Conservation (phyloP, 306 rosid species). For the Vigna angularis region DNA sequence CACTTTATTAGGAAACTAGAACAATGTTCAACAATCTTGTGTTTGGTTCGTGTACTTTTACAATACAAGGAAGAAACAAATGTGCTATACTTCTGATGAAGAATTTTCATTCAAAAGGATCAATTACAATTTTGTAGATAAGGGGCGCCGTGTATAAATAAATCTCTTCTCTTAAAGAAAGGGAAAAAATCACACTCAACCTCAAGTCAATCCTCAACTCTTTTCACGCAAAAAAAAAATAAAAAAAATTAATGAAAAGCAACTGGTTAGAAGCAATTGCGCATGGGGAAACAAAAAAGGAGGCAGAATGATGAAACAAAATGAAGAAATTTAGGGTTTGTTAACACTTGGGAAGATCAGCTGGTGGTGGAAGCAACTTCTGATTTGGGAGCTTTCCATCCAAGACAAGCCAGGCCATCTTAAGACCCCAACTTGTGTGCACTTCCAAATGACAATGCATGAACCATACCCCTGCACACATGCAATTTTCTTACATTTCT, state of each 20-base stretch:
- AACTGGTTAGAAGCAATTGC: neutral
- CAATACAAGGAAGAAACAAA: no score
- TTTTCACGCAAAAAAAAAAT: neutral
- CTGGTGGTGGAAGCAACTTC: slow-evolving; percentile 67
- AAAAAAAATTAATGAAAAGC: neutral
- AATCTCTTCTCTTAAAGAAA: neutral
- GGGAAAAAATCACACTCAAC: neutral
- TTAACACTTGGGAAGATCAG: slow-evolving; percentile 72
- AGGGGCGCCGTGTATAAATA: slow-evolving; percentile 14
- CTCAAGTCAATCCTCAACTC: neutral
- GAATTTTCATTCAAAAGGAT: slow-evolving; percentile 1
- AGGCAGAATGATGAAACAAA: neutral
- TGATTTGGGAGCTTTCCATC: slow-evolving; percentile 72
- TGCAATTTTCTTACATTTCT: neutral
- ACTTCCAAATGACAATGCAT: slow-evolving; percentile 78
- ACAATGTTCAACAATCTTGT: no score
- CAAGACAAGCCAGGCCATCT: slow-evolving; percentile 73
- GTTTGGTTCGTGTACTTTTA: no score
- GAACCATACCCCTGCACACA: slow-evolving; percentile 61
- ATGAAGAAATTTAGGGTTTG: neutral
- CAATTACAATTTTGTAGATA: slow-evolving; percentile 16
- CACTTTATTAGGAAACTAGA: no score
- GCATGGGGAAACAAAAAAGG: neutral
- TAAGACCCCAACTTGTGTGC: slow-evolving; percentile 80
- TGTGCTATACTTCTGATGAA: neutral